These are phyloP conservation scores for Monosporascus sp. DNA, from an alignment of 2,329 filamentous ascomycete genomes.

Conservation along the genomic window DNA sequence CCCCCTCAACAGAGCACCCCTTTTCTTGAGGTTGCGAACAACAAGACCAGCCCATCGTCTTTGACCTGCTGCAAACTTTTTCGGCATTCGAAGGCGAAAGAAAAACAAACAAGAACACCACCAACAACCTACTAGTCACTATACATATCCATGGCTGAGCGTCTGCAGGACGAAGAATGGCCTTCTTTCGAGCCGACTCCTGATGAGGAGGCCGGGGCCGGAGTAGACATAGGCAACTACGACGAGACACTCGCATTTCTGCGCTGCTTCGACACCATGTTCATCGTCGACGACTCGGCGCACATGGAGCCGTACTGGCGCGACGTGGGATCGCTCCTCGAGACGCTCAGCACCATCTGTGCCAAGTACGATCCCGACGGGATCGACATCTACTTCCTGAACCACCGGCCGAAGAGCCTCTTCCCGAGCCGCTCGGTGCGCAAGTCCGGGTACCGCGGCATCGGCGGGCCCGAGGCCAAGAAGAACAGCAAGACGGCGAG, in stretches of 20 bases:
- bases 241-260: conserved; percentile 45
- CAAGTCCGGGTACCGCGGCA: conserved; percentile 3
- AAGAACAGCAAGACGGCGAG: conserved; percentile 1
- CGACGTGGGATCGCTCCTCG: conserved; percentile 57
- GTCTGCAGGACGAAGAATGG: background rate
- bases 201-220: background rate
- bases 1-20: too few relatives aligned
- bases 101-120: background rate
- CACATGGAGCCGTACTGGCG: conserved; percentile 63
- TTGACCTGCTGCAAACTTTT: too few relatives aligned
- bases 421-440: conserved; percentile 1
- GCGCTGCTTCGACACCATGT: conserved; percentile 62
- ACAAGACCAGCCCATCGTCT: too few relatives aligned
- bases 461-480: conserved; percentile 2
- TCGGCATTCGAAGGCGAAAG: too few relatives aligned
- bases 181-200: background rate
- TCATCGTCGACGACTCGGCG: conserved; percentile 69
- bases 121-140: background rate
- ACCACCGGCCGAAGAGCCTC: conserved; percentile 6
- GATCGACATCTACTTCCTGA: conserved; percentile 62
- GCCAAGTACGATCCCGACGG: conserved; percentile 61
- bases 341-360: conserved; percentile 63
- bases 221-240: background rate
- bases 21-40: too few relatives aligned
- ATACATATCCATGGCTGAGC: background rate